These are phyloP conservation scores for Penicillium sp. DNA, from an alignment of 2,329 filamentous ascomycete genomes.

Conservation along the genomic window DNA sequence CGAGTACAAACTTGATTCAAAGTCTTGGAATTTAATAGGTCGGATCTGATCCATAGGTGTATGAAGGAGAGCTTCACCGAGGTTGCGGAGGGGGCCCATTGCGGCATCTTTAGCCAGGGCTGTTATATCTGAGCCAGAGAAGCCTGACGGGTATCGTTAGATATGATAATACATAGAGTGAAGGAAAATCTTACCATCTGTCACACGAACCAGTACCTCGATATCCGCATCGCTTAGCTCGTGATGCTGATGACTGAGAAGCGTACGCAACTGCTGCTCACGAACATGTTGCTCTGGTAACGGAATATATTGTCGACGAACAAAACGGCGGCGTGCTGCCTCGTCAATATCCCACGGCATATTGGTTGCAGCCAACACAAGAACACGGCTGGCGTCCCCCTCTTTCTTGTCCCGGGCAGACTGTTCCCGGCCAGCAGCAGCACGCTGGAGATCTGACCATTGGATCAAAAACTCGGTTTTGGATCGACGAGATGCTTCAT, in stretches of 20 bases:
- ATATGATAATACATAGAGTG: slow-evolving; percentile 4
- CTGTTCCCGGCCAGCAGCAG: slow-evolving; percentile 79
- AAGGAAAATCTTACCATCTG: slow-evolving; percentile 63
- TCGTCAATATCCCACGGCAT: slow-evolving; percentile 98
- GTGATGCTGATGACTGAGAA: slow-evolving; percentile 87
- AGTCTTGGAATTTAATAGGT: slow-evolving; percentile 79
- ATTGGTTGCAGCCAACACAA: slow-evolving; percentile 94
- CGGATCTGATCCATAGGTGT: slow-evolving; percentile 95
- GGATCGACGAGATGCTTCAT: slow-evolving; percentile 88
- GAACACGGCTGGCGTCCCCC: slow-evolving; percentile 81
- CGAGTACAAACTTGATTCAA: slow-evolving; percentile 75
- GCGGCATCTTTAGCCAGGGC: slow-evolving; percentile 95
- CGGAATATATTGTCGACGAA: slow-evolving; percentile 92
- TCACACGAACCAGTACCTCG: slow-evolving; percentile 69
- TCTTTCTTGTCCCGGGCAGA: slow-evolving; percentile 61
- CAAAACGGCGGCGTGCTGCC: slow-evolving; percentile 85
- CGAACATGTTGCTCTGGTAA: slow-evolving; percentile 83
- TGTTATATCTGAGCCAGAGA: slow-evolving; percentile 95
- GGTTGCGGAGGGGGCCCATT: slow-evolving; percentile 88
- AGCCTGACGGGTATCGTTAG: slow-evolving; percentile 58
- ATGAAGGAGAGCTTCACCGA: slow-evolving; percentile 84
- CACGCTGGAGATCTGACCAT: slow-evolving; percentile 91
- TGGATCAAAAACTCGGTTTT: slow-evolving; percentile 98
- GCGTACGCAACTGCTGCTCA: slow-evolving; percentile 71
- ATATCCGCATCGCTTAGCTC: slow-evolving; percentile 71